Conservation (phyloP, 2,329 filamentous ascomycete species). For the Diaporthe destruens region DNA sequence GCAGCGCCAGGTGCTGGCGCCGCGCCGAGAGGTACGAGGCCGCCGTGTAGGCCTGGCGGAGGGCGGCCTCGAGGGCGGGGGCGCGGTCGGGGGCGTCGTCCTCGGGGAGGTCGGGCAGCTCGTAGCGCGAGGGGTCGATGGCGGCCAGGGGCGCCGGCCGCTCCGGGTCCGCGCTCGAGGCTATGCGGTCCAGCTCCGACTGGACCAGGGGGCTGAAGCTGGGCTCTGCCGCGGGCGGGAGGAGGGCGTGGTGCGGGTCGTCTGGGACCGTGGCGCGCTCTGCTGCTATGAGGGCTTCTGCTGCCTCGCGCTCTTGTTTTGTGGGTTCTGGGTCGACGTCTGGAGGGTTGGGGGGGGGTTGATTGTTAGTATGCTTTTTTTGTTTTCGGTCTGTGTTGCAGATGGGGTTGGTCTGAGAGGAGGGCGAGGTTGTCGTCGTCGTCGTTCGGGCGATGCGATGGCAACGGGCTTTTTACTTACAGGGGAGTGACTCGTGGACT, state of each 20-base stretch:
- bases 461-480: constrained; percentile 60
- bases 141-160: constrained; percentile 65
- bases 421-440: background rate
- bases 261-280: constrained; percentile 66
- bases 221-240: constrained; percentile 65
- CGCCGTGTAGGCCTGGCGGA: constrained; percentile 66
- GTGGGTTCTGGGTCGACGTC: constrained; percentile 86
- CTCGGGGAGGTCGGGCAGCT: constrained; percentile 72
- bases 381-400: background rate
- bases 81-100: constrained; percentile 45
- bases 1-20: constrained; percentile 72
- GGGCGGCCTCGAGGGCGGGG: constrained; percentile 72
- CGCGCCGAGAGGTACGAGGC: constrained; percentile 66
- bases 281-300: constrained; percentile 75
- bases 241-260: constrained; percentile 67
- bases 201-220: constrained; percentile 75
- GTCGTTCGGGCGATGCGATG: constrained; percentile 36
- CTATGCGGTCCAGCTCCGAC: constrained; percentile 77
- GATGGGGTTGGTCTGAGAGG: background rate
- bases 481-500: constrained; percentile 84
- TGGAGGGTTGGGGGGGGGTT: constrained; percentile 51
- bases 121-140: constrained; percentile 86
- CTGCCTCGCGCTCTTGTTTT: constrained; percentile 71
- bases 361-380: constrained; percentile 29
- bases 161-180: constrained; percentile 55